Base-by-base conservation (phyloP, 2,329 filamentous ascomycete genomes). In the Aphanocladium album region DNA sequence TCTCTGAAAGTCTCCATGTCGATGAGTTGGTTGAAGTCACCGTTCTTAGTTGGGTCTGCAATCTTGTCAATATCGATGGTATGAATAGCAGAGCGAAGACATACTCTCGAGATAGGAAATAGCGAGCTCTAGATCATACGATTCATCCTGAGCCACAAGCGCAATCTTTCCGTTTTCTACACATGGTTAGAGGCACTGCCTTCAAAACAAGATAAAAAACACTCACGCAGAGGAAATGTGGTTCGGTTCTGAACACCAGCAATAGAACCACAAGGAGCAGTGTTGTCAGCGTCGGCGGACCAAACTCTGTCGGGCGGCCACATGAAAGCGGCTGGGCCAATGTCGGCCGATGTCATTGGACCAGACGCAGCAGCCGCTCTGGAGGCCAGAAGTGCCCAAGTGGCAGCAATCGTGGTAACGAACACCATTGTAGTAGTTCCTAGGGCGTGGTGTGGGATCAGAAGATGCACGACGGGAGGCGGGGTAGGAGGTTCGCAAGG, bases 231-330 rank as follows among this genome's bases (percentile, higher is more conserved):
- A 25, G 84, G 85, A 63, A 86, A 87, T 4, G 77, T 68, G 0
- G 83, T 86, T 59, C 84, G 74, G 63, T 83, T 83, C 0, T 70
- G 71, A 2, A 77, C 73, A 1, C 74, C 72, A 17, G 76, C 73
- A 12, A 73, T 71, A 12, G 82, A 84, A 57, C 84, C 84, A 66
- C 85, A 87, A 0, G 84, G 84, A 7, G 78, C 75, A 5, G 69
- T 80, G 66, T 86, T 86, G 67, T 87, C 84, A 41, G 77, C 71
- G 14, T 76, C 74, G 33, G 78, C 80, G 54, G 75, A 75, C 83
- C 83, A 88, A 45, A 74, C 72, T 56, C 84, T 76, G 69, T 86
- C 83, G 16, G 75, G 68, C 4, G 84, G 84, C 83, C 84, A 87
- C 71, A 86, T 74, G 68, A 87, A 85, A 11, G 80, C 82, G 21